These are phyloP conservation scores for Penicillium verrucosum DNA, from an alignment of 2,329 filamentous ascomycete genomes.

Conservation along the genomic window DNA sequence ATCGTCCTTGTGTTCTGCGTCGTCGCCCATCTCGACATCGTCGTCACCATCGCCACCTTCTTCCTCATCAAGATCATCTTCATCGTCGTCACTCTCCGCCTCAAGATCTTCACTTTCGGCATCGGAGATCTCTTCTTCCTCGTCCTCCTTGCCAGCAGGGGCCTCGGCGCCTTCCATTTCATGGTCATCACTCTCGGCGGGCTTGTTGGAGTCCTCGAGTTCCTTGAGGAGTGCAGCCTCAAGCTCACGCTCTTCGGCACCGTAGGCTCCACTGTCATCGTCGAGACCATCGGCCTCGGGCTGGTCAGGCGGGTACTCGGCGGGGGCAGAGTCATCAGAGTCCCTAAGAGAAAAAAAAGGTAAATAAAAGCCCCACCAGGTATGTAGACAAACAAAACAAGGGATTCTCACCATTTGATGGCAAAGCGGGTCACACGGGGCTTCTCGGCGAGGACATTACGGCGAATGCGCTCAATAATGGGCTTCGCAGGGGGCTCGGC, in stretches of 20 bases:
- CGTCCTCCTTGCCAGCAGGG: slow-evolving; percentile 46
- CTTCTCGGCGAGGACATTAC: slow-evolving; percentile 95
- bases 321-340: slow-evolving; percentile 91
- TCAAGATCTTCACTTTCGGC: slow-evolving; percentile 77
- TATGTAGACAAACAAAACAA: slow-evolving; percentile 14
- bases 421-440: slow-evolving; percentile 94
- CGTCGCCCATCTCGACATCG: slow-evolving; percentile 58
- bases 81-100: slow-evolving; percentile 70
- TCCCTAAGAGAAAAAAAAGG: slow-evolving; percentile 60
- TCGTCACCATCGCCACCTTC: slow-evolving; percentile 58
- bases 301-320: slow-evolving; percentile 95
- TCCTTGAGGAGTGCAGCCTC: slow-evolving; percentile 59
- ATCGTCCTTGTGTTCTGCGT: slow-evolving; percentile 43
- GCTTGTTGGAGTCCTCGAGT: slow-evolving; percentile 48
- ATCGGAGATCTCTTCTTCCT: slow-evolving; percentile 68
- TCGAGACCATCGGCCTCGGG: slow-evolving; percentile 85
- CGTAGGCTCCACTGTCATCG: slow-evolving; percentile 82
- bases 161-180: slow-evolving; percentile 72
- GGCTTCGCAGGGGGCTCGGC: slow-evolving; percentile 89
- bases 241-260: slow-evolving; percentile 80
- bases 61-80: slow-evolving; percentile 65
- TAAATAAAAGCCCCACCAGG: background rate
- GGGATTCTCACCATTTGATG: slow-evolving; percentile 78
- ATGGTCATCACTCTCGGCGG: slow-evolving; percentile 55
- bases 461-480: slow-evolving; percentile 82